These are phyloP conservation scores for Peronospora farinosa DNA, from an alignment of 352 stramenopile species.

Conservation along the genomic window DNA sequence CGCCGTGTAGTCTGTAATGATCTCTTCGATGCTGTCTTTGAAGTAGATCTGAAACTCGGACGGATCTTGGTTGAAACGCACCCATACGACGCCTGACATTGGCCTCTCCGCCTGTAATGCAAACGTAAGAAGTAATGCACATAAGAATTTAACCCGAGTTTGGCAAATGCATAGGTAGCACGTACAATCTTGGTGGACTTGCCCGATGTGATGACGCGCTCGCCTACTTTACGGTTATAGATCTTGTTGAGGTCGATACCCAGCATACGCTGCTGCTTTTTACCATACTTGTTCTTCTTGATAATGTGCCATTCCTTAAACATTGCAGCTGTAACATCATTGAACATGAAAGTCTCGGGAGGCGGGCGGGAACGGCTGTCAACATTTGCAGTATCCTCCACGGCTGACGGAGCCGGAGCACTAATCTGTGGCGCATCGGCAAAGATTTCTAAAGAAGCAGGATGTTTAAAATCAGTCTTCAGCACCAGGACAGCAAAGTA, in stretches of 20 bases:
- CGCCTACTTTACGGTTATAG: conserved; percentile 87
- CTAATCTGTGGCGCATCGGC: conserved; percentile 74
- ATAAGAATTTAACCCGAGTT: background rate
- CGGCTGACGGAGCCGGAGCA: conserved; percentile 51
- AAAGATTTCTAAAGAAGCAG: conserved; percentile 62
- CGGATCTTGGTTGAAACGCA: conserved; percentile 80
- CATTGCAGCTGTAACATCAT: conserved; percentile 85
- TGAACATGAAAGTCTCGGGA: conserved; percentile 88
- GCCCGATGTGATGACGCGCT: conserved; percentile 83
- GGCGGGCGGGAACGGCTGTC: conserved; percentile 64
- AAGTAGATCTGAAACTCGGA: conserved; percentile 88
- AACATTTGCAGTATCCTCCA: conserved; percentile 61
- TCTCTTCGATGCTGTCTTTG: conserved; percentile 85
- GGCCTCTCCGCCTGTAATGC: conserved; percentile 61
- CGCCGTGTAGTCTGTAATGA: conserved; percentile 85
- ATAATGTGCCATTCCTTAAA: conserved; percentile 89
- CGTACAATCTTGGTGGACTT: conserved; percentile 87
- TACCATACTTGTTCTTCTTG: conserved; percentile 90
- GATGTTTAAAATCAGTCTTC: conserved; percentile 5
- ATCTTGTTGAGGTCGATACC: conserved; percentile 86
- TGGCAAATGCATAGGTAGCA: conserved; percentile 11
- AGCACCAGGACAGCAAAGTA: background rate
- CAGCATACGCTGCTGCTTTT: conserved; percentile 84
- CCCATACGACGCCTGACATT: conserved; percentile 81
- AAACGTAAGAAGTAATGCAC: conserved; percentile 2